Evolutionary conservation across 1,284 basidiomycete genomes (phyloP).

Genomic region (Boletus sp.): DNA sequence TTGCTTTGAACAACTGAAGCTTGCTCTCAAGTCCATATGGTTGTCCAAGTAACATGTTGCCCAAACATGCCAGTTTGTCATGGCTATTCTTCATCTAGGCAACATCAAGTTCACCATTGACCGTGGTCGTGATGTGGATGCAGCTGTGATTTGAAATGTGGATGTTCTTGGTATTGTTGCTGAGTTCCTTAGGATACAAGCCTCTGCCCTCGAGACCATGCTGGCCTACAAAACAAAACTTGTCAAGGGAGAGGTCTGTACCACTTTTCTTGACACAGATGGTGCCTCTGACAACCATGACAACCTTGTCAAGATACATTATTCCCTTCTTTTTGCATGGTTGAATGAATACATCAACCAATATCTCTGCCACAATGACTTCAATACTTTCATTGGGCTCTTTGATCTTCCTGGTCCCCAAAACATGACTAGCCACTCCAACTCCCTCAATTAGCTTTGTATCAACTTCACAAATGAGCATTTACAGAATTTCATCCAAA

Average conservation of each 20-base stretch:
- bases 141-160: too few species aligned
- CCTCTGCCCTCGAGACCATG: constrained; percentile 80
- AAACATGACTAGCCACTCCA: constrained; percentile 52
- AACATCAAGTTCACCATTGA: too few species aligned
- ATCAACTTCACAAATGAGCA: too few species aligned
- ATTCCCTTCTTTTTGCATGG: too few species aligned
- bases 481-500: too few species aligned
- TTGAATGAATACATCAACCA: constrained; percentile 76
- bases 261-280: constrained; percentile 94
- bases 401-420: constrained; percentile 96
- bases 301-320: constrained; percentile 54
- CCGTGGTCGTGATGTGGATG: too few species aligned
- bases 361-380: constrained; percentile 90
- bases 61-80: too few species aligned
- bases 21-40: too few species aligned
- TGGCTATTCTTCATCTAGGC: too few species aligned
- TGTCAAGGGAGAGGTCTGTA: constrained; percentile 94
- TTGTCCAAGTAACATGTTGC: too few species aligned
- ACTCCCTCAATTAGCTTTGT: too few species aligned
- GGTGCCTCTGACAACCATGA: constrained; percentile 92
- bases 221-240: constrained; percentile 93
- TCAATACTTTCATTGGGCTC: constrained; percentile 90
- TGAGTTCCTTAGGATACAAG: constrained; percentile 87
- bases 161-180: constrained; percentile 84
- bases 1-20: too few species aligned